Evolutionary conservation across 805 yeast species (phyloP), one percentile per base, ranked within the genome.

Genomic region (Candida michaelii): DNA sequence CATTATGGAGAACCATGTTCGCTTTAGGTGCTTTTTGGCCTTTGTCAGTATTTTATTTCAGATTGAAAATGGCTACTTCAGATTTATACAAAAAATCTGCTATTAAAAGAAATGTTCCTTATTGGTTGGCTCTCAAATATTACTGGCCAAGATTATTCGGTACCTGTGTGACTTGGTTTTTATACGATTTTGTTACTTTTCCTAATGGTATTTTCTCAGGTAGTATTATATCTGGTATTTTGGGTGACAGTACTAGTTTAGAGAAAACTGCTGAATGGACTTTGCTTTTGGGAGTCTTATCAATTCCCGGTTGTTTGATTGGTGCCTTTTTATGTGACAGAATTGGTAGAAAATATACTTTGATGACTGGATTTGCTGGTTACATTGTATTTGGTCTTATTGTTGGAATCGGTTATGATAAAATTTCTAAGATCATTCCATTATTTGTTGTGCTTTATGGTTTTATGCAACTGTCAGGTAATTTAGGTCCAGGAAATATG

Each of bases 181-280:
- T 85, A 52, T 85, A 83, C 57, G 95, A 85, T 65, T 85, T 85
- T 53, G 85, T 85, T 53, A 80, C 86, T 5, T 85, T 85, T 69
- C 90, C 91, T 10, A 84, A 84, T 56, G 89, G 88, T 58, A 73
- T 83, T 39, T 83, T 83, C 58, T 75, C 85, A 4, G 71, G 82
- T 23, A 62, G 63, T 37, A 83, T 84, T 51, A 79, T 83, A 43
- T 53, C 80, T 11, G 63, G 73, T n/a, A 73, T 76, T 27, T 65
- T 82, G 39, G 30, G 47, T 5, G 59, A 59, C 4, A 47, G 57
- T 3, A 56, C 50, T 16, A 64, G 77, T 50, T 67, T 83, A 52
- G 78, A 76, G 50, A 73, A 62, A 49, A 73, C 80, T 30, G 89
- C 82, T 9, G 90, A 83, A 55, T 85, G 93, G 91, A 82, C 76